Base-by-base conservation (phyloP, 257 asterid species). In the Knoxia roxburghii region DNA sequence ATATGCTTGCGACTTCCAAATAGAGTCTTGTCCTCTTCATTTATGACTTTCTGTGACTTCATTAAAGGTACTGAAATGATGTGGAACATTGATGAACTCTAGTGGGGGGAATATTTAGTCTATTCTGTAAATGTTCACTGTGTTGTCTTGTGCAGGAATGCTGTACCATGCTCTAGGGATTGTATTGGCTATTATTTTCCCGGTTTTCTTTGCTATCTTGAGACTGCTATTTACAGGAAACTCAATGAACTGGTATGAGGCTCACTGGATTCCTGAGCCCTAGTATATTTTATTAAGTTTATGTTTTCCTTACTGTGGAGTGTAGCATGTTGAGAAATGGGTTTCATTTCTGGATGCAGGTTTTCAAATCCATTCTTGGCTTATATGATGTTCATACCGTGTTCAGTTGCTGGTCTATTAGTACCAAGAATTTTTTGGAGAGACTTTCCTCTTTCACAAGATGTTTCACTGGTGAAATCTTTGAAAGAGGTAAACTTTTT, bases 361-460 rank as follows among this genome's bases (percentile, higher is more conserved):
- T 93, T 82, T 78, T 87, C 90, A 37, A 86, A 81, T 78, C 89
- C 95, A 50, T 81, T 65, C 70, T 80, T 86, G 86, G 99, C 97
- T 53, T 94, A 85, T 71, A 65, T 85, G 65, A 88, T 90, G 97
- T 94, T 85, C 75, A 79, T 90, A 68, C 99, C 99, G 46, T 81
- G 95, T 83, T 94, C 97, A 71, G 78, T 90, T 68, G 83, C 72
- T 78, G 99, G 99, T 65, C 77, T 90, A 73, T 78, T 94, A 81
- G 72, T 80, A 69, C 99, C 99, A 46, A 84, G 87, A 78, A 46
- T 83, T 76, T 53, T 81, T 67, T 82, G 87, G 86, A 82, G 86
- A 73, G 79, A 61, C 61, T 84, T 90, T 76, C 86, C 97, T 51
- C 88, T 87, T 70, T 86, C 88, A 55, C 95, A 85, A 79, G 85